Base-by-base conservation (phyloP, 1,284 basidiomycete species). In the Cystobasidium pallidum region DNA sequence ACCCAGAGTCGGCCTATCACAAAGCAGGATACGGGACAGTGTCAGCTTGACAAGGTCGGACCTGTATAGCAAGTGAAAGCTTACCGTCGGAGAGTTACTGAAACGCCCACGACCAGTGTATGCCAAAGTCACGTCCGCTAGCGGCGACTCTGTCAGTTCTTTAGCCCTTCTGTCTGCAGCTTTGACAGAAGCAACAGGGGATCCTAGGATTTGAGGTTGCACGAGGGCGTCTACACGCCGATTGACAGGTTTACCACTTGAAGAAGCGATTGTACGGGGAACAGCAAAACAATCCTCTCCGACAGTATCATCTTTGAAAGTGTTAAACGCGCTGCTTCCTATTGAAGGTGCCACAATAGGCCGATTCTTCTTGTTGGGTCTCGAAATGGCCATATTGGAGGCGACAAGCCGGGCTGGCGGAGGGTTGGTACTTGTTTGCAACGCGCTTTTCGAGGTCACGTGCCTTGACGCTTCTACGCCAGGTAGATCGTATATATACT, bases 401-500 rank as follows among this genome's bases (percentile, higher is more conserved):
- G 11, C 47, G 15, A 34, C 17, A 45, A 39, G 4, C 6, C 43
- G 58, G 8, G 26, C 15, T 24, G 13, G 26, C 1, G 43, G 15
- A 21, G 30, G 24, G 43, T 10, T 47, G 3, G 32, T 32, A 36
- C 26, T 11, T 19, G 11, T 24, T 47, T 36, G 62, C 47, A 47
- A 49, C 15, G 24, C 59, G n/a, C 30, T 30, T 30, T n/a, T 19
- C 15, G 58, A 43, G 17, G 41, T 45, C 58, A 45, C 39, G 39
- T 61, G 39, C 26, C n/a, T 8, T 3, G 4, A 28, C 24, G 64
- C 52, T 30, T 36, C 51, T 7, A 57, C 39, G 28, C 64, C 64
- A 24, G 64, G 64, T 39, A 66, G n/a, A 39, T 66, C 64, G 28
- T 66, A 66, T 17, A 66, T 66, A 47, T 54, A 39, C 36, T 55